Evolutionary conservation across 2,329 filamentous ascomycete genomes (phyloP).

Genomic region (Pseudohalonectria lignicola): DNA sequence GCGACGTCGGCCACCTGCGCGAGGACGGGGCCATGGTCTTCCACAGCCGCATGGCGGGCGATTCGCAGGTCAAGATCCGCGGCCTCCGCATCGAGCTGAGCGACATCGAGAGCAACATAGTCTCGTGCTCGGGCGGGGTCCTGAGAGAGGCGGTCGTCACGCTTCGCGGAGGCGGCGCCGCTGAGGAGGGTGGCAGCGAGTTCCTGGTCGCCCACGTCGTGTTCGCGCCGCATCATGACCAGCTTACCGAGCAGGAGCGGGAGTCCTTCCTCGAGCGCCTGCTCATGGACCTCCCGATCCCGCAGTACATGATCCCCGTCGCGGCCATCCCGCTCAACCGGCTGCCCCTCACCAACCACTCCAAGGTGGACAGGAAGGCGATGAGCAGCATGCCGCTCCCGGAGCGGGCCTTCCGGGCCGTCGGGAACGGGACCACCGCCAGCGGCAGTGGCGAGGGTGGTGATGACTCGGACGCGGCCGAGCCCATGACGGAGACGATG

Average conservation of each 20-base stretch:
- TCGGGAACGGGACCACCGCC: too few species aligned
- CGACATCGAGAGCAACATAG: slow-evolving; percentile 1
- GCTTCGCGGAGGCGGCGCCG: too few species aligned
- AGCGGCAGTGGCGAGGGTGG: too few species aligned
- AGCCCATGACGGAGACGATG: not conserved
- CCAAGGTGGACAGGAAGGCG: not conserved
- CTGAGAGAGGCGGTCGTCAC: not conserved
- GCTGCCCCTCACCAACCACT: not conserved
- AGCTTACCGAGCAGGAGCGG: not conserved
- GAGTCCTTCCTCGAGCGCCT: not conserved
- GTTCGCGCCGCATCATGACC: not conserved
- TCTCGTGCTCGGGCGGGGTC: not conserved
- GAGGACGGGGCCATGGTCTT: slow-evolving; percentile 19
- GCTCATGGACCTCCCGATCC: not conserved
- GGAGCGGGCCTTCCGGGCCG: too few species aligned
- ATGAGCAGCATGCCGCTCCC: not conserved
- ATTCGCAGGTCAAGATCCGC: slow-evolving; percentile 32
- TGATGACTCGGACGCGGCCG: not conserved
- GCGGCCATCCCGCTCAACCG: not conserved
- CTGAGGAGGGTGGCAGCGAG: not conserved
- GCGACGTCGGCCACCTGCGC: not conserved
- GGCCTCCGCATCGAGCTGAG: not conserved
- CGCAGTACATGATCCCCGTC: not conserved
- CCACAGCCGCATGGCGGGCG: slow-evolving; percentile 24
- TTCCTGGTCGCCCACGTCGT: not conserved